Percentiles rank a stretch among this genome's conserved stretches.
phyloP scores from a whole-genome alignment of 169 alveolate species.

The Plasmodium gallinaceum region DNA sequence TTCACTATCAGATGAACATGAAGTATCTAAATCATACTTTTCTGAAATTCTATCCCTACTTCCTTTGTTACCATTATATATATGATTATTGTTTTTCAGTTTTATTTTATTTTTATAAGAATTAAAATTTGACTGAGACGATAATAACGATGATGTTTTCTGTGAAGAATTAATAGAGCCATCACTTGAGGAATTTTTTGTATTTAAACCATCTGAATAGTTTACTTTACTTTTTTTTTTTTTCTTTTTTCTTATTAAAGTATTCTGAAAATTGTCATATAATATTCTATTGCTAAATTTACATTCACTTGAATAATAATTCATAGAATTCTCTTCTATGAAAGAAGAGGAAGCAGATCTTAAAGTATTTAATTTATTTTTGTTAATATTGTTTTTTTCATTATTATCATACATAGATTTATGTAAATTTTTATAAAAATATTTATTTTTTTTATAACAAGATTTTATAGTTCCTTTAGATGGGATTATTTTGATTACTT shows the following conservation, averaged over 20 bases:
- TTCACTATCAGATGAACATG: constrained; percentile 41
- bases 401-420: background rate
- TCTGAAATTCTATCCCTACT: background rate
- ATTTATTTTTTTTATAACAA: constrained; percentile 57
- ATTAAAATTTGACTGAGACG: constrained; percentile 2
- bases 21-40: constrained; percentile 28
- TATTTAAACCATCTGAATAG: background rate
- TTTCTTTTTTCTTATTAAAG: background rate
- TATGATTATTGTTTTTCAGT: constrained; percentile 6
- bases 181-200: background rate
- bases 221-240: constrained; percentile 23
- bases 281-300: constrained; percentile 1
- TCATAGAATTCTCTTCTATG: background rate
- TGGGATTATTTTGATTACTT: constrained; percentile 58
- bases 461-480: constrained; percentile 58
- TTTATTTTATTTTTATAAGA: constrained; percentile 4
- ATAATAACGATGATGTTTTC: background rate
- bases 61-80: background rate
- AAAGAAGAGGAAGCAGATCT: background rate
- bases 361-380: background rate
- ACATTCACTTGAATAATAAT: background rate
- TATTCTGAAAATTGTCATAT: constrained; percentile 5
- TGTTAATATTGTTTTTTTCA: background rate
- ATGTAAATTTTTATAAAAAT: constrained; percentile 15
- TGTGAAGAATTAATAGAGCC: constrained; percentile 7